Base-by-base conservation (phyloP, 2,329 filamentous ascomycete genomes). In the Aspergillus jensenii region DNA sequence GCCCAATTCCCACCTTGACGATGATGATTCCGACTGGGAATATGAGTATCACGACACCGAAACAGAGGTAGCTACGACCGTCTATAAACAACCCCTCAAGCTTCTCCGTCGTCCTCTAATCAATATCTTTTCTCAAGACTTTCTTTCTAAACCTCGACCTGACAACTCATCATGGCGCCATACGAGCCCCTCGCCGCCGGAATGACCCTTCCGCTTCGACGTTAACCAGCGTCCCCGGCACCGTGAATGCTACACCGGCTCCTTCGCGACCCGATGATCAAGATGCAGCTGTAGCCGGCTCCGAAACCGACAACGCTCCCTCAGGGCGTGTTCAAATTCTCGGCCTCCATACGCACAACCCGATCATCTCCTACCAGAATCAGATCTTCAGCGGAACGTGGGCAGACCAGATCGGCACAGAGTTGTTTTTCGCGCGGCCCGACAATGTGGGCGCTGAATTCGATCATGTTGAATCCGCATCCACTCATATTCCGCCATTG, bases 381-480 rank as follows among this genome's bases (percentile, higher is more conserved):
- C 85, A 88, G 61, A 79, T 96, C 21, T 95, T 93, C 70, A 87
- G 86, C 62, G 93, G 91, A 63, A 78, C 85, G 46, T 98, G 93
- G 93, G 84, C 86, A 11, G 86, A 90, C 60, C 89, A 91, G 59
- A 84, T 96, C 44, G 93, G 93, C 37, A 96, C 92, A 0, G 91
- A 96, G 65, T 78, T 93, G 62, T 84, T 96, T 43, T 88, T 97
- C 67, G 82, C 80, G 61, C 75, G 81, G 60, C 64, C 68, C 40
- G 61, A 74, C 43, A 61, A 70, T 6, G 25, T 12, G n/a, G 64
- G 74, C 55, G 66, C 71, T 39, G 23, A 50, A 9, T 35, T 56
- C 11, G 71, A 65, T 6, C 50, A 65, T 5, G 50, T 62, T 37
- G 61, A 82, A 3, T 72, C 74, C 19, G 23, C 52, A 19, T 45